Base-by-base conservation (phyloP, 176 grass and related monocot species). In the Poa annua region DNA sequence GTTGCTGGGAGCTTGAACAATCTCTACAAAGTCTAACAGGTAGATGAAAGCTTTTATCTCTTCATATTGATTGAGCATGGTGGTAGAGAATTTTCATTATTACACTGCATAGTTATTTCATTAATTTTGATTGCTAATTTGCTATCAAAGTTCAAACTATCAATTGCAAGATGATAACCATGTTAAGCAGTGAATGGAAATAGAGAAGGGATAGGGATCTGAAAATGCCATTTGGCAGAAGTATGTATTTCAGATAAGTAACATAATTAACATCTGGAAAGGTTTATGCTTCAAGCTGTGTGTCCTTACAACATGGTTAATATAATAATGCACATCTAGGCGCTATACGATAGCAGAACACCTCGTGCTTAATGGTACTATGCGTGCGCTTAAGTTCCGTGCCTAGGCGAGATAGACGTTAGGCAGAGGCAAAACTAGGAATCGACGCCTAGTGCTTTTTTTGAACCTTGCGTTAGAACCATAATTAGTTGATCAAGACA, bases 1-100 rank as follows among this genome's bases (percentile, higher is more conserved):
- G 91, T 75, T 99, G 97, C 59, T 99, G 97, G 97, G 97, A 99
- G 64, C 93, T 99, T 81, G 97, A 99, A 60, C 97, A 96, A 80
- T 96, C 91, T 53, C 92, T 99, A 71, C 93, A 99, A 83, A 99
- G 88, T 82, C 83, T 99, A 36, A 99, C 97, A 87, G 97, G 97
- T 99, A 83, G 38, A 42, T 78, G 13, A 16, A 76, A 54, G 52
- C 63, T 11, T 83, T 61, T 74, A 48, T 53, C 2, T 52, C 1
- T 13, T 41, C 47, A 29, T 15, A 42, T 86, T 49, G 17, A 26
- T 83, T 74, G 56, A 74, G 11, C 47, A 90, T n/a, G 8, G 0
- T 33, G 8, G 8, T 9, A 34, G 26, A 66, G 65, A 66, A 2
- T 59, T 82, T 56, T 26, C 24, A 54, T 11, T 39, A 57, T 38